Percentiles rank a stretch among this genome's conserved stretches.
These are phyloP conservation scores for Triglochin maritima DNA, from an alignment of 106 monocot genomes.

Conservation along the genomic window DNA sequence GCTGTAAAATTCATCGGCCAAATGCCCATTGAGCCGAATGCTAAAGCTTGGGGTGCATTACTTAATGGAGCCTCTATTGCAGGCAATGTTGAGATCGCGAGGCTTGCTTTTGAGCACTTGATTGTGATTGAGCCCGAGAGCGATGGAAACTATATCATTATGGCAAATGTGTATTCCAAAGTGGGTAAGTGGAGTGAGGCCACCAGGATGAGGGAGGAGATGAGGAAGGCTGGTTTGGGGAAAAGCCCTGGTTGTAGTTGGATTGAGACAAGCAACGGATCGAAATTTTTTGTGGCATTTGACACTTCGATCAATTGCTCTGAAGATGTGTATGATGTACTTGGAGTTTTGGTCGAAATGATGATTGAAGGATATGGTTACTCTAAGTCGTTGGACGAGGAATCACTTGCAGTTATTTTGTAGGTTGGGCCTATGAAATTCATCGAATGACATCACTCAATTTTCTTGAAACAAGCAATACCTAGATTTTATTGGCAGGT, in stretches of 20 bases:
- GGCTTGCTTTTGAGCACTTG: conserved; percentile 8
- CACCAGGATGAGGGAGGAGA: conserved; percentile 7
- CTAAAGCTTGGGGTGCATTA: conserved; percentile 19
- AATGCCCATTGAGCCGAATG: conserved; percentile 18
- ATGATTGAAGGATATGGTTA: conserved; percentile 3
- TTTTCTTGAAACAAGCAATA: too few species aligned
- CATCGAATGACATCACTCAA: too few species aligned
- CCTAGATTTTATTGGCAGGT: too few species aligned
- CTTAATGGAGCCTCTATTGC: conserved; percentile 14
- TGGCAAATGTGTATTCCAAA: conserved; percentile 19
- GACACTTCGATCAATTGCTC: conserved; percentile 7
- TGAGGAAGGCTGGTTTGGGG: conserved; percentile 9
- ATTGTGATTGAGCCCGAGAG: conserved; percentile 14
- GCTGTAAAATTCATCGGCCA: not conserved
- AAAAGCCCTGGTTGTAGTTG: conserved; percentile 24
- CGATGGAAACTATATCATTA: conserved; percentile 17
- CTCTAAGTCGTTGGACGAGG: too few species aligned
- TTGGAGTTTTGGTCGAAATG: conserved; percentile 3
- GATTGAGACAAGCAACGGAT: conserved; percentile 9
- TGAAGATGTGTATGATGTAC: conserved; percentile 5
- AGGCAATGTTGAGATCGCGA: conserved; percentile 7
- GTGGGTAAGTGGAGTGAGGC: conserved; percentile 4
- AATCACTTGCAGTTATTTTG: too few species aligned
- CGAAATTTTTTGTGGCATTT: conserved; percentile 5
- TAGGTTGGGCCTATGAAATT: too few species aligned